phyloP scores from a whole-genome alignment of 2,329 filamentous ascomycete species.

The Trichoderma citrinoviride region DNA sequence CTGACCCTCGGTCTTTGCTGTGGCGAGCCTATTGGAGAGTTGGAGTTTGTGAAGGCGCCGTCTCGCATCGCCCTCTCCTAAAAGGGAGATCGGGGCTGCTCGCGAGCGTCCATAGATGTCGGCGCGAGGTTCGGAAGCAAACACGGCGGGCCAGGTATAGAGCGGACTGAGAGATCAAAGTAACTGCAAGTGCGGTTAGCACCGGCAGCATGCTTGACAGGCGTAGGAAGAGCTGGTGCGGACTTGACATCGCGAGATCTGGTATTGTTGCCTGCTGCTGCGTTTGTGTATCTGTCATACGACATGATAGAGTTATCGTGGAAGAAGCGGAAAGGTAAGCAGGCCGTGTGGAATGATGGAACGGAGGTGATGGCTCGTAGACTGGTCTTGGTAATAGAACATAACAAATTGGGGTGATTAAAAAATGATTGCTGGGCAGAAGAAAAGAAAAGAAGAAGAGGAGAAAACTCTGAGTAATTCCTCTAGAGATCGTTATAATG shows the following conservation, averaged over 20 bases:
- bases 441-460: not conserved
- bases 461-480: not conserved
- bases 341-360: not conserved
- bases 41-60: constrained; percentile 18
- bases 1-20: not conserved
- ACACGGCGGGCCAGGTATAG: constrained; percentile 23
- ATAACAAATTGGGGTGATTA: not conserved
- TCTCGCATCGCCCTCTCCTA: constrained; percentile 21
- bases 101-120: constrained; percentile 10
- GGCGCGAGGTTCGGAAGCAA: constrained; percentile 24
- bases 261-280: constrained; percentile 3
- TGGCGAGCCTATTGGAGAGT: not conserved
- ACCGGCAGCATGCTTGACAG: not conserved
- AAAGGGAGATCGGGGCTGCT: not conserved
- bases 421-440: too few relatives aligned
- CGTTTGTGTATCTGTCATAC: constrained; percentile 10
- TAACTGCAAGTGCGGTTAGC: constrained; percentile 30
- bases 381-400: not conserved
- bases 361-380: not conserved
- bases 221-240: not conserved
- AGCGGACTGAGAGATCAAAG: constrained; percentile 32
- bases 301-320: constrained; percentile 26
- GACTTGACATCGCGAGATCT: constrained; percentile 30
- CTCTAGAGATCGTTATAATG: not conserved
- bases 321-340: not conserved